Conservation (phyloP, 805 yeast genomes). For the Ogataea angusta region DNA sequence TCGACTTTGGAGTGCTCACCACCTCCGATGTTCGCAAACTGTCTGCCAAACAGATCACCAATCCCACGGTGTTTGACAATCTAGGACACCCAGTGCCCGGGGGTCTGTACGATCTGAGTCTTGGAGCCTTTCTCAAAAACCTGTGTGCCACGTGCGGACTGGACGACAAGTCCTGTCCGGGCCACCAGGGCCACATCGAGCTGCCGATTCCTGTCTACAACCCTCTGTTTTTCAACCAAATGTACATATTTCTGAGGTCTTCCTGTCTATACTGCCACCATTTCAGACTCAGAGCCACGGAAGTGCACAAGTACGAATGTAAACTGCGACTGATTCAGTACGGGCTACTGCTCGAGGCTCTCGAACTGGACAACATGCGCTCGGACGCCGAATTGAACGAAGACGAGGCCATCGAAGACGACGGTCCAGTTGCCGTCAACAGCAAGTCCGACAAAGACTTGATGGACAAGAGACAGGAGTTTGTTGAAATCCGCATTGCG, state of each 20-base stretch:
- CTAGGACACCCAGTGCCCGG: slow-evolving; percentile 93
- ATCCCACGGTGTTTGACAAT: slow-evolving; percentile 93
- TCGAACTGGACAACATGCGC: slow-evolving; percentile 64
- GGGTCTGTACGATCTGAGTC: slow-evolving; percentile 90
- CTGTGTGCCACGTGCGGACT: slow-evolving; percentile 94
- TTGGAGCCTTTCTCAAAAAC: slow-evolving; percentile 90
- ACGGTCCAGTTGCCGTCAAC: slow-evolving; percentile 27
- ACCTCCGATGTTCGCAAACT: slow-evolving; percentile 79
- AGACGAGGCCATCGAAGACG: slow-evolving; percentile 49
- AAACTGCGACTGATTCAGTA: slow-evolving; percentile 80
- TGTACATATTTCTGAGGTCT: slow-evolving; percentile 79
- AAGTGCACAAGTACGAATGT: slow-evolving; percentile 73
- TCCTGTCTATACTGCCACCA: slow-evolving; percentile 89
- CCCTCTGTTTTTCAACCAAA: slow-evolving; percentile 89
- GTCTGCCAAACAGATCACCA: slow-evolving; percentile 93
- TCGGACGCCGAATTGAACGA: slow-evolving; percentile 37
- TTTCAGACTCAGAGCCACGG: slow-evolving; percentile 66
- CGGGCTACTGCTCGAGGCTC: slow-evolving; percentile 79
- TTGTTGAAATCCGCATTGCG: slow-evolving; percentile 67
- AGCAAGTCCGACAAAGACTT: slow-evolving; percentile 38
- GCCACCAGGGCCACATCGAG: slow-evolving; percentile 97
- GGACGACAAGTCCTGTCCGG: slow-evolving; percentile 93
- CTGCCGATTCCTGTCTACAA: slow-evolving; percentile 94
- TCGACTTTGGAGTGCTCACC: slow-evolving; percentile 84
- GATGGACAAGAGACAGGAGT: slow-evolving; percentile 59